Evolutionary conservation across 176 grass and related monocot species (phyloP).

Genomic region (Hsuehochloa calcarea): DNA sequence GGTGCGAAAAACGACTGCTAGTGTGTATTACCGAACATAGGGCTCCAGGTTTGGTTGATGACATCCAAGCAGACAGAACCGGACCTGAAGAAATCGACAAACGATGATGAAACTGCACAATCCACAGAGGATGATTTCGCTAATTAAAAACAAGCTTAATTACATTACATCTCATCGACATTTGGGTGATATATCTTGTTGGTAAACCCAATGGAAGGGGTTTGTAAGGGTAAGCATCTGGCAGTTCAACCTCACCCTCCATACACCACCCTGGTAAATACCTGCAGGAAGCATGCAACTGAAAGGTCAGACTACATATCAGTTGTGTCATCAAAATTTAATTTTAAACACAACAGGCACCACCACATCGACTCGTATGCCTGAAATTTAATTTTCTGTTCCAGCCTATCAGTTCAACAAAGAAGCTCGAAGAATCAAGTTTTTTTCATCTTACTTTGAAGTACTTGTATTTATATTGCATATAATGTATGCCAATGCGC

Average conservation of each 20-base stretch:
- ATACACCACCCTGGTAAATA: constrained; percentile 59
- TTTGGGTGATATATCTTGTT: constrained; percentile 66
- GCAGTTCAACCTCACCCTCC: constrained; percentile 53
- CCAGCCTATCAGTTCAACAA: background rate
- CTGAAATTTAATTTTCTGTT: no score
- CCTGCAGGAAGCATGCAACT: constrained; percentile 31
- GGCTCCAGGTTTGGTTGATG: constrained; percentile 66
- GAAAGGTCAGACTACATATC: no score
- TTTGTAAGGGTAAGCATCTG: constrained; percentile 62
- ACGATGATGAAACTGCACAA: background rate
- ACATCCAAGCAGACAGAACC: constrained; percentile 59
- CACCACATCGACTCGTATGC: background rate
- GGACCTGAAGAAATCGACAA: constrained; percentile 33
- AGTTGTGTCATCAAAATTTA: no score
- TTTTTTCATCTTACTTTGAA: background rate
- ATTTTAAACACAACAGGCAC: background rate
- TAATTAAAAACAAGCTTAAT: background rate
- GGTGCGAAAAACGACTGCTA: background rate
- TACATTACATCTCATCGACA: constrained; percentile 68
- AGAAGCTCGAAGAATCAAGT: background rate
- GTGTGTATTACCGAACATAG: constrained; percentile 51
- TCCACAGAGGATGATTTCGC: background rate
- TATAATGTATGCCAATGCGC: background rate
- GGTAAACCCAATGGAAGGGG: constrained; percentile 56
- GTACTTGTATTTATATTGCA: background rate